These are phyloP conservation scores for Neurospora sp. DNA, from an alignment of 495 filamentous ascomycete genomes.

Conservation along the genomic window DNA sequence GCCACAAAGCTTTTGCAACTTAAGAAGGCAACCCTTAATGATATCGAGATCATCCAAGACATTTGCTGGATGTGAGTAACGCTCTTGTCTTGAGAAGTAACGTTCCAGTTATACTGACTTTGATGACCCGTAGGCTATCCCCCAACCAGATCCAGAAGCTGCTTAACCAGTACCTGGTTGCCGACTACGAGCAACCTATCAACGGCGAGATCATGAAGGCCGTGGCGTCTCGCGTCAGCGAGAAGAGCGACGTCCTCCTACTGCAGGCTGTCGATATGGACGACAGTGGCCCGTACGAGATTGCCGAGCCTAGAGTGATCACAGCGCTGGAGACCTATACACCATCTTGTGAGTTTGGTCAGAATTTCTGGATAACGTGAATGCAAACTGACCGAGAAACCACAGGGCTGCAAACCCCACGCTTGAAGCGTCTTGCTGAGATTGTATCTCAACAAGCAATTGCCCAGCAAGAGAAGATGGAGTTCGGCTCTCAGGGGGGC, in stretches of 20 bases:
- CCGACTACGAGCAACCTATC: slow-evolving; percentile 98
- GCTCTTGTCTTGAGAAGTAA: neutral
- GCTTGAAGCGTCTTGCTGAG: slow-evolving; percentile 88
- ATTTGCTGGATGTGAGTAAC: slow-evolving; percentile 96
- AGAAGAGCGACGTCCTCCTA: slow-evolving; percentile 94
- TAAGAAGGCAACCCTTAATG: slow-evolving; percentile 97
- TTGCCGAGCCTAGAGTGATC: slow-evolving; percentile 91
- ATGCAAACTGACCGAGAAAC: slow-evolving; percentile 7
- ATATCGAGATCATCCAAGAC: slow-evolving; percentile 99
- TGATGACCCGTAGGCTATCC: slow-evolving; percentile 55
- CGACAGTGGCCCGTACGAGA: slow-evolving; percentile 98
- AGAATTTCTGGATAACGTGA: neutral
- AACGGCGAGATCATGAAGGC: slow-evolving; percentile 99
- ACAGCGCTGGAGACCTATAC: slow-evolving; percentile 97
- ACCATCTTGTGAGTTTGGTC: slow-evolving; percentile 66
- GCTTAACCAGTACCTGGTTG: slow-evolving; percentile 95
- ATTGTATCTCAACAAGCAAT: slow-evolving; percentile 95
- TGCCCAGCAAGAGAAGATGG: slow-evolving; percentile 80
- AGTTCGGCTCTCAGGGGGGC: slow-evolving; percentile 31
- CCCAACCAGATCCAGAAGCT: slow-evolving; percentile 99
- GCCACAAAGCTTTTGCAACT: slow-evolving; percentile 97
- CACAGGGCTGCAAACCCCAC: slow-evolving; percentile 86
- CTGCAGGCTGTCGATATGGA: slow-evolving; percentile 96
- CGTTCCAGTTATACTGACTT: slow-evolving; percentile 10
- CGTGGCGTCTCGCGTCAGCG: slow-evolving; percentile 90